A percentile compares a stretch with the other conserved stretches of the same genome.
phyloP scores from a whole-genome alignment of 2,329 filamentous ascomycete species.

The Xylaria hypoxylon region DNA sequence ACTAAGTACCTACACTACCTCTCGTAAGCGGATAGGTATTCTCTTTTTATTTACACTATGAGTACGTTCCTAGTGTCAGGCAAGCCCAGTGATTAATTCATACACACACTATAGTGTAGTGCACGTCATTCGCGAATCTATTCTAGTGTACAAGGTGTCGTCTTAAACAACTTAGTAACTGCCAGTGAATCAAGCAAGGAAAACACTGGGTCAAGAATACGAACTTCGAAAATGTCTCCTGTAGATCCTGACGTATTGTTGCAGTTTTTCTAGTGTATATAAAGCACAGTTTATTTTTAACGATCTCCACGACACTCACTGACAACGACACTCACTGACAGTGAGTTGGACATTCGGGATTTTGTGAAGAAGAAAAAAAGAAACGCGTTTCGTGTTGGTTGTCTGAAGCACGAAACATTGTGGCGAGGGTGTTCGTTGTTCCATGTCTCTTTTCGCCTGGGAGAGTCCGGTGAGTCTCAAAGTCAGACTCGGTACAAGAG shows the following conservation, averaged over 20 bases:
- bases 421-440: background rate
- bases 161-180: slow-evolving; percentile 1
- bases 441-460: background rate
- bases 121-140: background rate
- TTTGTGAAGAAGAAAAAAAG: background rate
- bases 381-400: slow-evolving; percentile 6
- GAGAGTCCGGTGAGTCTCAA: slow-evolving; percentile 3
- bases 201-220: slow-evolving; percentile 2
- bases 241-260: slow-evolving; percentile 14
- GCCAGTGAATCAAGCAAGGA: background rate
- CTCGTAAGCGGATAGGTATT: slow-evolving; percentile 4
- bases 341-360: background rate
- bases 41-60: background rate
- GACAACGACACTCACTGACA: no score
- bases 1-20: no score
- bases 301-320: background rate
- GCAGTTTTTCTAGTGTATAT: background rate
- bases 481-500: slow-evolving; percentile 8
- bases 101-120: background rate
- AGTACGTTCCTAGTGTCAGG: background rate
- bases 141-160: background rate
- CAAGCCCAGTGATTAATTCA: background rate
- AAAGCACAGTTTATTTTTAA: background rate
- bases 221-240: slow-evolving; percentile 8
- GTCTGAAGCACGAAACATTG: background rate